A percentile compares a stretch with the other conserved stretches of the same genome.
Conservation (phyloP, 495 filamentous ascomycete genomes). For the Beverwykella pulmonaria region DNA sequence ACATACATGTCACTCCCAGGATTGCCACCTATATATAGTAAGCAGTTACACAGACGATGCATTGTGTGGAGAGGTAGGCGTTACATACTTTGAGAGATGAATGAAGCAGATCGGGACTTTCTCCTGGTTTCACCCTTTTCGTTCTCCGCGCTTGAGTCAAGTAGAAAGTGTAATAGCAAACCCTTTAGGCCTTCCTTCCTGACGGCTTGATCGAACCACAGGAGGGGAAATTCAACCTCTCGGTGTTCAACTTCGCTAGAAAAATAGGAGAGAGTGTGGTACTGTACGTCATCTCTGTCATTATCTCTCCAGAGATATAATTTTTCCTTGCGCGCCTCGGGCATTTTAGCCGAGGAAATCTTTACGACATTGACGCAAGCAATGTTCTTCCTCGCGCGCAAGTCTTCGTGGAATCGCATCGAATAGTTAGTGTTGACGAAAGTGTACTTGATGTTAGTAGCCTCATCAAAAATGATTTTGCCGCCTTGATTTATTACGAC, state of each 20-base stretch:
- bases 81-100: background rate
- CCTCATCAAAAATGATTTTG: background rate
- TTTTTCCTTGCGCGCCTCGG: background rate
- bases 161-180: background rate
- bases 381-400: background rate
- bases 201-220: background rate
- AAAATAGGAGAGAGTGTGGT: conserved; percentile 8
- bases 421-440: background rate
- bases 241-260: background rate
- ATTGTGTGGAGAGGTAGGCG: background rate
- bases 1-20: conserved; percentile 2
- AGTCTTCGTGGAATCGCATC: conserved; percentile 1
- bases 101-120: background rate
- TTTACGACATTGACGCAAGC: background rate
- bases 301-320: conserved; percentile 5
- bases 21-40: background rate
- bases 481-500: background rate
- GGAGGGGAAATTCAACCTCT: conserved; percentile 5
- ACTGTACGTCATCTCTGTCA: background rate
- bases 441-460: background rate
- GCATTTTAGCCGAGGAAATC: background rate
- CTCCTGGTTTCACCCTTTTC: background rate
- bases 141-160: background rate
- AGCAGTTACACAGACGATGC: background rate
- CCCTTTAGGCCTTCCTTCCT: background rate